A percentile compares a stretch with the other conserved stretches of the same genome.
Conservation (phyloP, 2,329 filamentous ascomycete genomes). For the Hawksworthiomyces lignivorus region DNA sequence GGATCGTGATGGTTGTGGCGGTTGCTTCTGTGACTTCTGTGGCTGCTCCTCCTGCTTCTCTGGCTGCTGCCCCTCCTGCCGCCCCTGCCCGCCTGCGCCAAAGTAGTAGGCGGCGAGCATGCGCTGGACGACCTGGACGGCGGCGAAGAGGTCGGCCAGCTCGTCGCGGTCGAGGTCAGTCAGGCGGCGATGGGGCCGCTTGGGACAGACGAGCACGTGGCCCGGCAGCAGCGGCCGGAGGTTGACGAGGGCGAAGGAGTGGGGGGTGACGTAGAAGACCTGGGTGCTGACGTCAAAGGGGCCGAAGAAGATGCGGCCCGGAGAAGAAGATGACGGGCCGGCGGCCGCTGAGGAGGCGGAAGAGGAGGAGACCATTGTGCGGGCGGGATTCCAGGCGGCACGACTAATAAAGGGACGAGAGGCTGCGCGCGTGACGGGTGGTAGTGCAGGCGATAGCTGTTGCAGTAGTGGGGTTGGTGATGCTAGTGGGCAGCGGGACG, state of each 20-base stretch:
- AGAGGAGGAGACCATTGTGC: background rate
- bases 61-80: no score
- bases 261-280: slow-evolving; percentile 78
- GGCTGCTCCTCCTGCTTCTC: slow-evolving; percentile 5
- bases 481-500: no score
- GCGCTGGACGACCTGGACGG: slow-evolving; percentile 72
- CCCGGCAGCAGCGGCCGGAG: slow-evolving; percentile 89
- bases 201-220: slow-evolving; percentile 84
- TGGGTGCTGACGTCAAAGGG: slow-evolving; percentile 70
- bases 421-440: background rate
- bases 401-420: no score
- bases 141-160: slow-evolving; percentile 74
- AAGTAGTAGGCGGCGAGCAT: slow-evolving; percentile 61
- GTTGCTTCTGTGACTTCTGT: slow-evolving; percentile 5
- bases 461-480: no score
- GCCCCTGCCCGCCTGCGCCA: no score
- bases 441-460: no score
- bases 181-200: slow-evolving; percentile 60
- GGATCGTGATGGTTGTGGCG: slow-evolving; percentile 1
- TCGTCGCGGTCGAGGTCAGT: slow-evolving; percentile 65
- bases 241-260: slow-evolving; percentile 86
- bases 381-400: no score
- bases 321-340: background rate
- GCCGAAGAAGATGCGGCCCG: slow-evolving; percentile 56
- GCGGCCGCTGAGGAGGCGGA: background rate